Conservation (phyloP, 805 yeast genomes). For the Schwanniomyces polymorphus region DNA sequence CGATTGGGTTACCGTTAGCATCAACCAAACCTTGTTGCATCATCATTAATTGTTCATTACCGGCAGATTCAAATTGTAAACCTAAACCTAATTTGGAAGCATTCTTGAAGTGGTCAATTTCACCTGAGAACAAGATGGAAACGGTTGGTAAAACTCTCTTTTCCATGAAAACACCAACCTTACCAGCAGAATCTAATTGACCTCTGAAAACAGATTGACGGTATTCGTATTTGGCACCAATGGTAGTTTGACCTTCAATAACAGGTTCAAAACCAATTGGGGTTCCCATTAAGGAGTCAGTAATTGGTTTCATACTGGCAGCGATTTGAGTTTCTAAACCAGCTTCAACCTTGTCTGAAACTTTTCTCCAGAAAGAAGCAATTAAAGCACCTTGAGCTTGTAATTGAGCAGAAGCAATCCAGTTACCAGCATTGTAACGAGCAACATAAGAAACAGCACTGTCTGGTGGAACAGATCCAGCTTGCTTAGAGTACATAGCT, state of each 20-base stretch:
- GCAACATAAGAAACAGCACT: conserved; percentile 87
- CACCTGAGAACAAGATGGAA: conserved; percentile 85
- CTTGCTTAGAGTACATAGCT: conserved; percentile 81
- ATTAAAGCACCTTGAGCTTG: conserved; percentile 89
- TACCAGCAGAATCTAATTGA: conserved; percentile 87
- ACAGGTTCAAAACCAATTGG: conserved; percentile 83
- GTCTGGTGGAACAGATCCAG: conserved; percentile 72
- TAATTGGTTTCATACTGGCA: conserved; percentile 73
- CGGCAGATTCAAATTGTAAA: conserved; percentile 92
- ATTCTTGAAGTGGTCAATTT: conserved; percentile 75
- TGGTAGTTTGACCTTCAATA: conserved; percentile 86
- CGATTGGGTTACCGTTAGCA: conserved; percentile 82
- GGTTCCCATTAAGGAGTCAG: conserved; percentile 72
- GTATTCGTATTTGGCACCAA: conserved; percentile 97
- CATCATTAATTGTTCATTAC: conserved; percentile 88
- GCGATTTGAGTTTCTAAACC: conserved; percentile 85
- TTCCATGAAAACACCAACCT: conserved; percentile 87
- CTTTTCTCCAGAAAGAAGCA: conserved; percentile 92
- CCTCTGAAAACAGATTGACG: conserved; percentile 96
- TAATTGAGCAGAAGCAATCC: conserved; percentile 93
- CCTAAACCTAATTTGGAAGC: conserved; percentile 89
- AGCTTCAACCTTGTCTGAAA: conserved; percentile 90
- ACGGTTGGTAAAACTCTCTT: conserved; percentile 91
- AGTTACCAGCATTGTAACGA: conserved; percentile 82
- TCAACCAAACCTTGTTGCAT: conserved; percentile 86